Base-by-base conservation (phyloP, 495 filamentous ascomycete species). In the Penicillium argentinense region DNA sequence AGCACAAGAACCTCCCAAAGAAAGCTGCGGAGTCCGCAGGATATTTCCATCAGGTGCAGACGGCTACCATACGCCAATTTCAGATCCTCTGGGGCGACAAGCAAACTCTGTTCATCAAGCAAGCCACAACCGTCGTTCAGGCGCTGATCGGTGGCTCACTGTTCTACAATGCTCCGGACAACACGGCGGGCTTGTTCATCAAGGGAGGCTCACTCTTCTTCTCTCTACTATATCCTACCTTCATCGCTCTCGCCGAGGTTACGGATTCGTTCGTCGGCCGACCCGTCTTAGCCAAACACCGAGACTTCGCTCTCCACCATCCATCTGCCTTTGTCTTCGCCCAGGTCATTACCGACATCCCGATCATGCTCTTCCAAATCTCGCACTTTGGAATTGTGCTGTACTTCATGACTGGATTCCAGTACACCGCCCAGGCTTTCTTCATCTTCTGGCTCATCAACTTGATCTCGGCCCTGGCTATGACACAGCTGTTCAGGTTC, bases 271-370 rank as follows among this genome's bases (percentile, higher is more conserved):
- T 88, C 56, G 66, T 72, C 11, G 76, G 78, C 0, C 77, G 85
- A 14, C 85, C 82, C 1, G 81, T 91, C 26, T 62, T 90, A 11
- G 73, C 83, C 43, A 88, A 89, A 47, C 87, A 91, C 64, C 82
- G 83, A 54, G 69, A 72, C 14, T 89, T 87, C 60, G 81, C 81
- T 17, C 80, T 88, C 51, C 85, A 84, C 60, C 77, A 84, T 12
- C 87, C 86, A 9, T 74, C 81, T 4, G 86, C 87, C n/a, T 83
- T 81, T 32, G 79, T 76, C 17, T 71, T 91, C 32, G 85, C 83
- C 0, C 77, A 86, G 32, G 81, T 83, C 5, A 69, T 83, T 7
- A 73, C 82, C 21, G 87, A 91, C 47, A 54, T 86, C 5, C 85
- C 86, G 1, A 60, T 88, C 3, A 67, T 84, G 4, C 49, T 85